phyloP scores from a whole-genome alignment of 2,329 filamentous ascomycete genomes.

The Botrytis paeoniae region DNA sequence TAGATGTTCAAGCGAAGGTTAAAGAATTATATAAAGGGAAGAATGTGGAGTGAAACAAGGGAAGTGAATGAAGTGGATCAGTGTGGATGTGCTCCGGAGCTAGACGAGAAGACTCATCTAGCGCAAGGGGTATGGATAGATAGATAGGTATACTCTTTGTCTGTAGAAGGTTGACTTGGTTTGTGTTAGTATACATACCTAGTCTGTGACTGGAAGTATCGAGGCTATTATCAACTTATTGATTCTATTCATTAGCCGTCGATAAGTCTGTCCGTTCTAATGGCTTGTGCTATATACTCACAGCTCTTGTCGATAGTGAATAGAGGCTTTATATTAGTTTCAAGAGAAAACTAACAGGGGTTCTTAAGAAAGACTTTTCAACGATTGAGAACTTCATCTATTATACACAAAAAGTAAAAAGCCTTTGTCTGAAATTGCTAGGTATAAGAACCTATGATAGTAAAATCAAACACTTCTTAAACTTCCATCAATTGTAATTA shows the following conservation, averaged over 20 bases:
- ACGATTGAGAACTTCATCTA: background rate
- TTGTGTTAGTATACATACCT: background rate
- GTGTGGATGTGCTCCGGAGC: background rate
- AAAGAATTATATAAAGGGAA: background rate
- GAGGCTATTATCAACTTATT: background rate
- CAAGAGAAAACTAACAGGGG: background rate
- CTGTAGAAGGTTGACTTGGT: background rate
- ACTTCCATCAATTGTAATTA: background rate
- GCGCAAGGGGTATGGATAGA: background rate
- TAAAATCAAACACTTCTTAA: background rate
- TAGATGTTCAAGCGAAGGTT: background rate
- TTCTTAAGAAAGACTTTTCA: background rate
- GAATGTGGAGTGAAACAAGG: background rate
- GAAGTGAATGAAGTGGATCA: background rate
- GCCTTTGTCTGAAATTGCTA: background rate
- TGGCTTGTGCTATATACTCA: background rate
- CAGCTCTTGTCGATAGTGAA: background rate
- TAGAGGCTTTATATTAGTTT: background rate
- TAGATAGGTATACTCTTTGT: background rate
- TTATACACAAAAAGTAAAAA: background rate
- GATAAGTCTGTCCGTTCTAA: background rate
- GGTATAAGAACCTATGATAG: background rate
- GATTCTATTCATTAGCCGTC: background rate
- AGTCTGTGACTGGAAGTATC: background rate
- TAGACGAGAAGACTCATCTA: background rate